phyloP scores from a whole-genome alignment of 208 protist species.

The Naegleria fowleri region DNA sequence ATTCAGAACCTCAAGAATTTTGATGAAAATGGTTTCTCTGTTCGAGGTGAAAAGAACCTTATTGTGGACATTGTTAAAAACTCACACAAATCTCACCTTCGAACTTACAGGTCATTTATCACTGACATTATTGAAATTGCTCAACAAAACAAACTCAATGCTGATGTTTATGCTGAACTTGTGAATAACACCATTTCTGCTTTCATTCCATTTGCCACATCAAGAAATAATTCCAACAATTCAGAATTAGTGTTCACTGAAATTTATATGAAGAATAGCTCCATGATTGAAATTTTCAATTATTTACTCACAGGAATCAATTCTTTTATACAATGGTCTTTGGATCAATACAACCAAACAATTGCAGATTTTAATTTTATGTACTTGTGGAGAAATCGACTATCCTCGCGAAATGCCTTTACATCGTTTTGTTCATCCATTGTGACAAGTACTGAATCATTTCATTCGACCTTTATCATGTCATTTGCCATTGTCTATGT shows the following conservation, averaged over 20 bases:
- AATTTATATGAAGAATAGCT: neutral
- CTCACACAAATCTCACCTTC: neutral
- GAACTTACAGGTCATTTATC: neutral
- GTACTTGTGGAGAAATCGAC: neutral
- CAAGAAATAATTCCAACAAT: neutral
- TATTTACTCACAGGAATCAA: neutral
- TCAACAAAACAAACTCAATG: neutral
- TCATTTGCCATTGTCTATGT: neutral
- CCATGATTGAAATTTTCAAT: neutral
- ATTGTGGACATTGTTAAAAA: neutral
- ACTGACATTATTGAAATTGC: neutral
- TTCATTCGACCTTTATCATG: neutral
- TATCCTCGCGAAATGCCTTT: neutral
- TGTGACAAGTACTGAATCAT: neutral
- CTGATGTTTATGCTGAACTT: neutral
- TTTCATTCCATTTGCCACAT: neutral
- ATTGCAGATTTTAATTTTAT: neutral
- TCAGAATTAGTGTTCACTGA: neutral
- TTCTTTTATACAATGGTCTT: neutral
- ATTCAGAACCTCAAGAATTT: neutral
- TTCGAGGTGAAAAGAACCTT: neutral
- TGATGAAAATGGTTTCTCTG: neutral
- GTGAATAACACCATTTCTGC: neutral
- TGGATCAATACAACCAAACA: neutral
- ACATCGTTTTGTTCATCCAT: neutral